Percentiles rank a stretch among this genome's conserved stretches.
Evolutionary conservation across 768 basidiomycete genomes (phyloP).

Genomic region (Cyclocybe cylindracea): DNA sequence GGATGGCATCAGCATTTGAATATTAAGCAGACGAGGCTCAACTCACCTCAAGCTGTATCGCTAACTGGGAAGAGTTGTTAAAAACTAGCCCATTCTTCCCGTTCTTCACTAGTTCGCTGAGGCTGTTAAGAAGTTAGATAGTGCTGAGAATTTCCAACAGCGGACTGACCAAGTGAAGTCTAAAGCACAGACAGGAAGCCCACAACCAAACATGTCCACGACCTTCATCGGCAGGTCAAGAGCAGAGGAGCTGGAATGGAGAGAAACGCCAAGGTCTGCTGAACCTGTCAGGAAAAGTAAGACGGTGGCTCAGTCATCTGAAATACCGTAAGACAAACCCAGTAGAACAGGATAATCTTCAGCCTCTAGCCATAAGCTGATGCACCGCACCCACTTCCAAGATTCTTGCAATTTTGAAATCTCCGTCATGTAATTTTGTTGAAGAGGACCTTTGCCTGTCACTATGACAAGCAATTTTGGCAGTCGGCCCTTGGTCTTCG

Average conservation of each 20-base stretch:
- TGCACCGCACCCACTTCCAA: slow-evolving; percentile 80
- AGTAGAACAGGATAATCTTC: slow-evolving; percentile 88
- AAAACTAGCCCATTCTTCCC: slow-evolving; percentile 86
- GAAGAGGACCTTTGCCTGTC: slow-evolving; percentile 88
- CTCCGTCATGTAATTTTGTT: slow-evolving; percentile 70
- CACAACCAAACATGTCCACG: slow-evolving; percentile 99
- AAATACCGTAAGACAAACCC: slow-evolving; percentile 44
- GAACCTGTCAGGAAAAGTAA: slow-evolving; percentile 53
- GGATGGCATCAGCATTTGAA: background rate
- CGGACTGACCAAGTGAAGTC: slow-evolving; percentile 77
- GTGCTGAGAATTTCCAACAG: background rate
- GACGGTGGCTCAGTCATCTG: background rate
- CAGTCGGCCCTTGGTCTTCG: slow-evolving; percentile 32
- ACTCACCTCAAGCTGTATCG: slow-evolving; percentile 69
- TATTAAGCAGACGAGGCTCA: slow-evolving; percentile 1
- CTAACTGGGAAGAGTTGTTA: slow-evolving; percentile 62
- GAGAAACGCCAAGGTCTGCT: slow-evolving; percentile 87
- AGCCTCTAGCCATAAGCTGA: slow-evolving; percentile 86
- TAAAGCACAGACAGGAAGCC: slow-evolving; percentile 89
- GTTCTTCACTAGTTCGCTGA: slow-evolving; percentile 85
- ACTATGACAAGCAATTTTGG: slow-evolving; percentile 83
- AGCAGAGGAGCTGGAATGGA: slow-evolving; percentile 89
- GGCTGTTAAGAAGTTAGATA: slow-evolving; percentile 41
- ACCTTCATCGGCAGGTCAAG: slow-evolving; percentile 98
- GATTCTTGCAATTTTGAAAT: slow-evolving; percentile 57